Base-by-base conservation (phyloP, 306 rosid genomes). In the Vigna angularis region DNA sequence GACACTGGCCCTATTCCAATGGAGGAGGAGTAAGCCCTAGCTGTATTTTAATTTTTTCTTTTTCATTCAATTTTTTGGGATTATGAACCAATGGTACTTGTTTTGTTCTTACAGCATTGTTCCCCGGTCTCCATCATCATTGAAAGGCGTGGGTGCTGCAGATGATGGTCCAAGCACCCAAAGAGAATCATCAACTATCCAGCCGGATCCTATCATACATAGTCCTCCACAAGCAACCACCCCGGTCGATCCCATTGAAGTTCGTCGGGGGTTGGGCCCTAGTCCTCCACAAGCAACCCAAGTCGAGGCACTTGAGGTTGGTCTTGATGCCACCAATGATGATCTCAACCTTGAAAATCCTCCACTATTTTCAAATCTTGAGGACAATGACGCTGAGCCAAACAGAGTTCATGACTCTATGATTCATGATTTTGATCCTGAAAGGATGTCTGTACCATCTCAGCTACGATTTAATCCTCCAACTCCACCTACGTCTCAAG, bases 21-120 rank as follows among this genome's bases (percentile, higher is more conserved):
- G 80, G 89, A 84, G 45, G 82, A 83, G 34, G 89, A 82, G 98
- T 95, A 91, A 55, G 95, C 32, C 61, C 53, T 52, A n/a, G 4
- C 76, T 77, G 44, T 64, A 28, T 64, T 66, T 42, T 57, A 53
- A 53, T 48, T 17, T 42, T 72, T 7, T 18, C 47, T n/a, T 66
- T 2, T 61, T 69, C 26, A 16, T 6, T 71, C 10, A 0, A 1
- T 1, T 9, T 70, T 61, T 70, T 61, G 45, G 18, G 34, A 47
- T 30, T 49, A 55, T 75, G 76, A 58, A 79, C 58, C 38, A 20
- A 7, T 56, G 45, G 50, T 15, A 48, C 62, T n/a, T 74, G 38
- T 59, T 79, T 68, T 77, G 53, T 83, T 55, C n/a, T 58, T 24
- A 20, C 90, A 92, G 96, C 66, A 70, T 36, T 77, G 44, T 61